Evolutionary conservation across 306 rosid species (phyloP).

Genomic region (Alnus rubra): DNA sequence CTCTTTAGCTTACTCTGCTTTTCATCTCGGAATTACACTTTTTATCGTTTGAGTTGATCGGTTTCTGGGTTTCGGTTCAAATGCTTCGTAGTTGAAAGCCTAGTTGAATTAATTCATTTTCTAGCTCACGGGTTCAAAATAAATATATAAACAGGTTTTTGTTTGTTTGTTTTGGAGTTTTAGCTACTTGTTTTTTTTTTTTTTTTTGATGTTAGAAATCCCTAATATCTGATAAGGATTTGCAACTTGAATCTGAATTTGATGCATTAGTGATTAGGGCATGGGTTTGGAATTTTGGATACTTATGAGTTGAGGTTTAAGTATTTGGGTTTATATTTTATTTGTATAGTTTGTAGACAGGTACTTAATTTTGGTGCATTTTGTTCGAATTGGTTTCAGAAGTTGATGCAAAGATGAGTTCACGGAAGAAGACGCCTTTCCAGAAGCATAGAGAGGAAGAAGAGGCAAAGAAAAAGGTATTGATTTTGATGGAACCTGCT

Average conservation of each 20-base stretch:
- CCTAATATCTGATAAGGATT: not conserved
- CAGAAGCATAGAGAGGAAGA: slow-evolving; percentile 98
- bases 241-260: not conserved
- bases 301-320: slow-evolving; percentile 5
- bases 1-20: not conserved
- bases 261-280: not conserved
- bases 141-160: not conserved
- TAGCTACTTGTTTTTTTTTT: not conserved
- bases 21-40: not conserved
- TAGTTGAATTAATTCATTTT: slow-evolving; percentile 4
- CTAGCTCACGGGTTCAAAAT: not conserved
- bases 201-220: not conserved
- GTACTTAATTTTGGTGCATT: slow-evolving; percentile 1
- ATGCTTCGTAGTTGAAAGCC: not conserved
- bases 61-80: slow-evolving; percentile 8
- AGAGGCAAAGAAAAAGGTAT: slow-evolving; percentile 97
- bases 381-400: slow-evolving; percentile 29
- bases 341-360: not conserved
- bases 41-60: not conserved
- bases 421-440: slow-evolving; percentile 94
- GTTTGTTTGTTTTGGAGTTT: not conserved
- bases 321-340: not conserved
- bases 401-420: slow-evolving; percentile 72
- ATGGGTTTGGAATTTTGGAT: not conserved
- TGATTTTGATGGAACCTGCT: slow-evolving; percentile 14